These are phyloP conservation scores for Shiraia sp. DNA, from an alignment of 2,329 filamentous ascomycete genomes.

Conservation along the genomic window DNA sequence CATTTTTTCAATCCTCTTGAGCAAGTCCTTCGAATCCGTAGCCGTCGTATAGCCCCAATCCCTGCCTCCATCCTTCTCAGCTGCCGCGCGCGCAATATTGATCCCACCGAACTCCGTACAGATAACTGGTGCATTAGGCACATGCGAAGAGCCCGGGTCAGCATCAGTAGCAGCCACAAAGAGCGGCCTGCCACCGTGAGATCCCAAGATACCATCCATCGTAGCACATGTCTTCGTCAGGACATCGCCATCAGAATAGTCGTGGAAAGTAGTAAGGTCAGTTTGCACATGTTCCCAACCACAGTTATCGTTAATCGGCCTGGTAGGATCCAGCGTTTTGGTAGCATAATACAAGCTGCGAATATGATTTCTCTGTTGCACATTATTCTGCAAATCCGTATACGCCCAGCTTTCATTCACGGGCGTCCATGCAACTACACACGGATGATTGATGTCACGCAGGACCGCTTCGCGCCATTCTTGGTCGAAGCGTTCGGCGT, in stretches of 20 bases:
- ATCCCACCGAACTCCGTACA: slow-evolving; percentile 72
- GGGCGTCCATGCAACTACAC: slow-evolving; percentile 68
- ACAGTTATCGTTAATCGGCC: slow-evolving; percentile 72
- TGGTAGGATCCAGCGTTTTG: slow-evolving; percentile 65
- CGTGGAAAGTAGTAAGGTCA: slow-evolving; percentile 69
- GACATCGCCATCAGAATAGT: slow-evolving; percentile 64
- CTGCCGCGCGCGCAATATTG: slow-evolving; percentile 60
- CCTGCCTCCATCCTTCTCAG: slow-evolving; percentile 50
- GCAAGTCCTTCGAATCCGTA: slow-evolving; percentile 61
- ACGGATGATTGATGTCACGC: slow-evolving; percentile 68
- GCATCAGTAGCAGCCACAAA: slow-evolving; percentile 56
- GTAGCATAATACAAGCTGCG: slow-evolving; percentile 66
- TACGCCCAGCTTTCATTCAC: slow-evolving; percentile 70
- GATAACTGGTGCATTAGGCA: slow-evolving; percentile 61
- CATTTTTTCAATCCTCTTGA: slow-evolving; percentile 62
- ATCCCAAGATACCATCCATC: slow-evolving; percentile 58
- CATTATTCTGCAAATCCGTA: slow-evolving; percentile 58
- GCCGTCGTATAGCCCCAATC: slow-evolving; percentile 72
- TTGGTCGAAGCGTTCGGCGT: slow-evolving; percentile 62
- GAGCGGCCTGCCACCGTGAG: slow-evolving; percentile 58
- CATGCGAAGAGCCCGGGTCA: slow-evolving; percentile 54
- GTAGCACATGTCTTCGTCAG: slow-evolving; percentile 60
- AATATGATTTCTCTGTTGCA: slow-evolving; percentile 66
- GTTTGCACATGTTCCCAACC: slow-evolving; percentile 71
- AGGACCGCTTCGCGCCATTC: slow-evolving; percentile 68